Conservation (phyloP, 2,329 filamentous ascomycete species). For the Dothidotthia symphoricarpi region DNA sequence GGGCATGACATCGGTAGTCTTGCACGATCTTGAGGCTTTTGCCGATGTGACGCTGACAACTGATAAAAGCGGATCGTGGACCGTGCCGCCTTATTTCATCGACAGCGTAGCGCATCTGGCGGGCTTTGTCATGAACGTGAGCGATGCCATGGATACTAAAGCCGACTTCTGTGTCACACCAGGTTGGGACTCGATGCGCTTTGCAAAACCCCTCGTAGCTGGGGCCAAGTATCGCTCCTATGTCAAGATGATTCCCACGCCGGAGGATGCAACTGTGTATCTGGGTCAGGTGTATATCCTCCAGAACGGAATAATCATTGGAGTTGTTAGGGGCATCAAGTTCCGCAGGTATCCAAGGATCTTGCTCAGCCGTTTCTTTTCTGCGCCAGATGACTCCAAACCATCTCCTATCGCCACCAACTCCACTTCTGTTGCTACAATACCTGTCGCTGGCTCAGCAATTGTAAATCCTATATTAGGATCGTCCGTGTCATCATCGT, state of each 20-base stretch:
- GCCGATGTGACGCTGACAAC: conserved; percentile 3
- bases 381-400: no score
- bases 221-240: conserved; percentile 18
- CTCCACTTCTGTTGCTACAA: no score
- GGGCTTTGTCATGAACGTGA: conserved; percentile 26
- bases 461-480: neutral
- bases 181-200: conserved; percentile 23
- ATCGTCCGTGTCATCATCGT: neutral
- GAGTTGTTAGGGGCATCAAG: no score
- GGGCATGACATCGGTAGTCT: conserved; percentile 40
- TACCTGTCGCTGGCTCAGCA: neutral
- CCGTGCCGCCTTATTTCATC: conserved; percentile 22
- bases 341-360: neutral
- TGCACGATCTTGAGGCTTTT: conserved; percentile 41
- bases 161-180: conserved; percentile 22
- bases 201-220: conserved; percentile 14
- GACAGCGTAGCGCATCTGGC: conserved; percentile 24
- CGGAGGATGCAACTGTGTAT: conserved; percentile 4
- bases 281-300: no score
- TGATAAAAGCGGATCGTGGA: conserved; percentile 5
- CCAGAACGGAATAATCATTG: no score
- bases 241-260: conserved; percentile 23
- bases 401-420: no score
- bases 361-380: neutral
- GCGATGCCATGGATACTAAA: conserved; percentile 14